Percentiles rank a stretch among this genome's conserved stretches.
phyloP scores from a whole-genome alignment of 441 rosid genomes.

The Populus tomentosa region DNA sequence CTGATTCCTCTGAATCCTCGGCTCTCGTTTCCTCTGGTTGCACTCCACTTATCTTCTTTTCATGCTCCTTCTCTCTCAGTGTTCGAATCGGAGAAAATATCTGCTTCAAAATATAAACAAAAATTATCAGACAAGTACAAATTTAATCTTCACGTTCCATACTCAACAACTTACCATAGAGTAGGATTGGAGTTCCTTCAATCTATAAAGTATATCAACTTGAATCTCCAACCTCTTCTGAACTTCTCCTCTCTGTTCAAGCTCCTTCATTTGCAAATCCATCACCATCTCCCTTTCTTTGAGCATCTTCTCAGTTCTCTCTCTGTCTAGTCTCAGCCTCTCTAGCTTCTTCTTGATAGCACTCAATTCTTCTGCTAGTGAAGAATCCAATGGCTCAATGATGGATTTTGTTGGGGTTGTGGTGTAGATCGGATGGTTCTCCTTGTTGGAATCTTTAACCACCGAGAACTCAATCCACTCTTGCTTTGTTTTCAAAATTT shows the following conservation, averaged over 20 bases:
- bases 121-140: neutral
- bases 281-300: conserved; percentile 36
- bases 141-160: neutral
- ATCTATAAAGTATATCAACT: conserved; percentile 68
- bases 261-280: conserved; percentile 42
- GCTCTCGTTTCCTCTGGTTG: conserved; percentile 24
- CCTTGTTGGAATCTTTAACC: conserved; percentile 34
- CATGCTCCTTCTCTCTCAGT: conserved; percentile 58
- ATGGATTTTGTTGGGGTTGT: neutral
- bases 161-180: conserved; percentile 34
- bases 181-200: conserved; percentile 59
- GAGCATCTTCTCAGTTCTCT: conserved; percentile 54
- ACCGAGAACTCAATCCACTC: conserved; percentile 16
- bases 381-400: conserved; percentile 36
- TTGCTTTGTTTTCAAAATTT: conserved; percentile 23
- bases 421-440: conserved; percentile 22
- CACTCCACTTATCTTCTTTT: conserved; percentile 27
- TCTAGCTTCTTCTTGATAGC: conserved; percentile 69
- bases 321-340: conserved; percentile 51
- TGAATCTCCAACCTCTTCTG: conserved; percentile 68
- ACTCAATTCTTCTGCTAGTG: conserved; percentile 66
- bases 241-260: conserved; percentile 47
- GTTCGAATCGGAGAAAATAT: conserved; percentile 58
- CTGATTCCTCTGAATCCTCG: conserved; percentile 35
- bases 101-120: conserved; percentile 22